phyloP scores from a whole-genome alignment of 306 rosid genomes.

The Heteromeles arbutifolia region DNA sequence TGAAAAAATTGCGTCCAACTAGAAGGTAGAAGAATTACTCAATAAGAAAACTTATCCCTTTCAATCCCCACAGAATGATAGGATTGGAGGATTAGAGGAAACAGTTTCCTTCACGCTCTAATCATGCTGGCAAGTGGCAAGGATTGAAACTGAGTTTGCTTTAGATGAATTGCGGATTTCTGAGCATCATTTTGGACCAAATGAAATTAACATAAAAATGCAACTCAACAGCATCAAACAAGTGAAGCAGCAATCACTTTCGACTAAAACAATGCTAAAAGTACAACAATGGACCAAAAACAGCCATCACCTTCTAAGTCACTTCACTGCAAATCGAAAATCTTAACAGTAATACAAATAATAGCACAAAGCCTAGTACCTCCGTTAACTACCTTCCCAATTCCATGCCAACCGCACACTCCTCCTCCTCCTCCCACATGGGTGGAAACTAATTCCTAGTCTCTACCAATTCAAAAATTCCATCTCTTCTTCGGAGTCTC shows the following conservation, averaged over 20 bases:
- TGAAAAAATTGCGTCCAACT: no score
- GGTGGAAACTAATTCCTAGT: conserved; percentile 2
- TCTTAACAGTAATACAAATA: neutral
- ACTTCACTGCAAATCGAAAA: neutral
- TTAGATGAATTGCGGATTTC: neutral
- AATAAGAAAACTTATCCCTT: no score
- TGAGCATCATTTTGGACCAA: conserved; percentile 4
- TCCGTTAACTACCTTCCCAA: neutral
- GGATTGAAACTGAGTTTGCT: neutral
- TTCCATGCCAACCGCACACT: neutral
- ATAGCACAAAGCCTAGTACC: neutral
- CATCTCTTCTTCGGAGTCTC: conserved; percentile 10
- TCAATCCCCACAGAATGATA: neutral
- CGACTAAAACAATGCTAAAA: neutral
- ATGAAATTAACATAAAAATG: neutral
- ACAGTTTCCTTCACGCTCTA: neutral
- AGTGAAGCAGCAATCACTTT: conserved; percentile 21
- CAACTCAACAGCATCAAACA: neutral
- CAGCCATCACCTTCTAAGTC: neutral
- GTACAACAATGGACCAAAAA: neutral
- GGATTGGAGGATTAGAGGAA: neutral
- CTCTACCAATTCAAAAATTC: conserved; percentile 13
- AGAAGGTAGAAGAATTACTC: no score
- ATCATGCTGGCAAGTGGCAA: neutral
- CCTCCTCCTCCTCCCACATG: conserved; percentile 4